Conservation (phyloP, 1,139 yeast species). For the Candida sp. region DNA sequence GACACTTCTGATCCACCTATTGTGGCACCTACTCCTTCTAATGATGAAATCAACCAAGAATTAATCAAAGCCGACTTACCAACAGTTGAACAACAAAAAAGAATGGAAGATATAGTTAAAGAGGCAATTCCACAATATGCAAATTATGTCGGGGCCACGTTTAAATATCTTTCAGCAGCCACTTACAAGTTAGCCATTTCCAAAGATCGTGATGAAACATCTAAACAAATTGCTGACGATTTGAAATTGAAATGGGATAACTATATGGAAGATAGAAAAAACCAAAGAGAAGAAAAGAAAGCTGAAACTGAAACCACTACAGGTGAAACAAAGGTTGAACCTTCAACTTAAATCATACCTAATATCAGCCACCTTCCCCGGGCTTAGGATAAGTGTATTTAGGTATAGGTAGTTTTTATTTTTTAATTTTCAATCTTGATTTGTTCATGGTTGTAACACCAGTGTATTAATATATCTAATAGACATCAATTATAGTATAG, state of each 20-base stretch:
- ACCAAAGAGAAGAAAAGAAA: conserved; percentile 8
- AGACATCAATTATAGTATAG: too few relatives aligned
- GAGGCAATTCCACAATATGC: conserved; percentile 1
- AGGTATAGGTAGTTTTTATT: too few relatives aligned
- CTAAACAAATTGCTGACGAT: conserved; percentile 39
- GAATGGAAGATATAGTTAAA: not conserved
- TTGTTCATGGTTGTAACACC: too few relatives aligned
- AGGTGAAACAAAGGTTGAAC: not conserved
- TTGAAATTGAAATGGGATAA: conserved; percentile 23
- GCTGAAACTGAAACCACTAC: conserved; percentile 3
- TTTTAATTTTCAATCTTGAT: too few relatives aligned
- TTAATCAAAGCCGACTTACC: not conserved
- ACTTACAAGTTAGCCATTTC: conserved; percentile 28
- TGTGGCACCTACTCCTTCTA: not conserved
- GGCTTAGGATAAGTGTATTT: too few relatives aligned
- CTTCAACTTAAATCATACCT: too few relatives aligned
- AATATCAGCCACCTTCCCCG: too few relatives aligned
- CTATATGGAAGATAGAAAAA: conserved; percentile 24
- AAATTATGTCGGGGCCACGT: conserved; percentile 23
- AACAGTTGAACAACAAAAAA: conserved; percentile 1
- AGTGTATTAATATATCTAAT: too few relatives aligned
- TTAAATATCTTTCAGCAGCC: conserved; percentile 25
- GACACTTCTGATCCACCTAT: not conserved
- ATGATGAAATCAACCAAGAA: not conserved
- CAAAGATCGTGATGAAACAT: conserved; percentile 30